A percentile compares a stretch with the other conserved stretches of the same genome.
These are phyloP conservation scores for Solanum lycopersicoides DNA, from an alignment of 257 asterid genomes.

Conservation along the genomic window DNA sequence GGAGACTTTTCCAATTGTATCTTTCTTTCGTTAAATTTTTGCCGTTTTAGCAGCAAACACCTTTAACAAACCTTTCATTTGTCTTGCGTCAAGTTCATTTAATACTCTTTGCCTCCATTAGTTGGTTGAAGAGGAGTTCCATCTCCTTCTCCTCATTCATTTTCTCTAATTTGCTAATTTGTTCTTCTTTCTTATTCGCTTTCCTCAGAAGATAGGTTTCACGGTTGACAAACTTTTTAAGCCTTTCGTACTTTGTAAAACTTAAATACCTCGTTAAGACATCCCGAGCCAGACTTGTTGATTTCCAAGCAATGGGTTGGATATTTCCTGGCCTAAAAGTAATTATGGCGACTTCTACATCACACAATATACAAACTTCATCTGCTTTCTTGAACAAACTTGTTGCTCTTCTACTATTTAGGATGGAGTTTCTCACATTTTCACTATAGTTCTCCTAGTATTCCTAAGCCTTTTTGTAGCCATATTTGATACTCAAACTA, in stretches of 20 bases:
- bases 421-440: constrained; percentile 18
- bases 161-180: constrained; percentile 1
- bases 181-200: constrained; percentile 2
- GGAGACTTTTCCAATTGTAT: neutral
- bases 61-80: constrained; percentile 13
- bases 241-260: constrained; percentile 6
- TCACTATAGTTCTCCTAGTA: constrained; percentile 14
- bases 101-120: constrained; percentile 7
- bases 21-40: constrained; percentile 10
- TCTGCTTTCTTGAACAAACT: constrained; percentile 24
- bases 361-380: constrained; percentile 33
- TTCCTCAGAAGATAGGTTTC: constrained; percentile 17
- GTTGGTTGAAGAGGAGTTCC: constrained; percentile 19
- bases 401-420: constrained; percentile 11
- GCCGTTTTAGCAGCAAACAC: constrained; percentile 13
- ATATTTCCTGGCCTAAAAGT: constrained; percentile 7
- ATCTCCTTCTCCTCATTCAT: constrained; percentile 17
- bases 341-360: constrained; percentile 13
- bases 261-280: constrained; percentile 19
- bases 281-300: constrained; percentile 1
- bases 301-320: constrained; percentile 22
- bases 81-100: constrained; percentile 10
- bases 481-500: constrained; percentile 5
- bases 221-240: constrained; percentile 1
- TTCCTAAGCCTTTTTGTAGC: constrained; percentile 16